These are phyloP conservation scores for Gaeumannomyces tritici DNA, from an alignment of 2,329 filamentous ascomycete genomes.

Conservation along the genomic window DNA sequence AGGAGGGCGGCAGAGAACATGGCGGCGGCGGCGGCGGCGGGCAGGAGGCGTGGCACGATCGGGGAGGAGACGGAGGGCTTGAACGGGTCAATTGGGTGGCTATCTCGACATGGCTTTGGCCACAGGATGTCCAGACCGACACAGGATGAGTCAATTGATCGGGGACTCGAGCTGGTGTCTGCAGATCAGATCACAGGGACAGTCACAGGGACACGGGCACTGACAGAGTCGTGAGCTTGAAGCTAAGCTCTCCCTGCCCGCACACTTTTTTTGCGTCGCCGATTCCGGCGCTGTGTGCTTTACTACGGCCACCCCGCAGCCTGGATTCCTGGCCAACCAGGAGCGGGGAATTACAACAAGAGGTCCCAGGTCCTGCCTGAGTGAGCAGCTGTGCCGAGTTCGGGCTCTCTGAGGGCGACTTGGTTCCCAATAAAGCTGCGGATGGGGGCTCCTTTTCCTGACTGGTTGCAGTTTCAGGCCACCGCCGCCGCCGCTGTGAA, in stretches of 20 bases:
- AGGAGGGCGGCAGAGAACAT: slow-evolving; percentile 11
- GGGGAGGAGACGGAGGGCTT: neutral
- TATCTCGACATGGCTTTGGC: slow-evolving; percentile 5
- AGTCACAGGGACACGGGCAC: neutral
- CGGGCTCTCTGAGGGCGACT: too few relatives aligned
- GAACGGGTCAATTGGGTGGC: slow-evolving; percentile 8
- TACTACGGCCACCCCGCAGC: neutral
- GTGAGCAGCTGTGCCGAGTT: neutral
- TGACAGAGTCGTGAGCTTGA: neutral
- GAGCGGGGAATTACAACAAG: neutral
- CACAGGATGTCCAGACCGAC: neutral
- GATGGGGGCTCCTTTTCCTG: too few relatives aligned
- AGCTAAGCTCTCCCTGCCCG: neutral
- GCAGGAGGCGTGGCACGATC: neutral
- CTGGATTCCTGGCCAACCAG: neutral
- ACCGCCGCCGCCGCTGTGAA: too few relatives aligned
- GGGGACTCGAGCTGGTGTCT: neutral
- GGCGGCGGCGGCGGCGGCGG: neutral
- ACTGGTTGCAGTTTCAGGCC: too few relatives aligned
- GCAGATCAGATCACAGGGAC: slow-evolving; percentile 4
- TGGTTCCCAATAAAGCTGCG: too few relatives aligned
- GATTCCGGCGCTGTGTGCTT: neutral
- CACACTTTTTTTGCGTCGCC: neutral
- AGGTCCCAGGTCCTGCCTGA: too few relatives aligned
- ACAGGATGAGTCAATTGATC: neutral